phyloP scores from a whole-genome alignment of 1,284 basidiomycete genomes.

The Trichosporon ovoides region DNA sequence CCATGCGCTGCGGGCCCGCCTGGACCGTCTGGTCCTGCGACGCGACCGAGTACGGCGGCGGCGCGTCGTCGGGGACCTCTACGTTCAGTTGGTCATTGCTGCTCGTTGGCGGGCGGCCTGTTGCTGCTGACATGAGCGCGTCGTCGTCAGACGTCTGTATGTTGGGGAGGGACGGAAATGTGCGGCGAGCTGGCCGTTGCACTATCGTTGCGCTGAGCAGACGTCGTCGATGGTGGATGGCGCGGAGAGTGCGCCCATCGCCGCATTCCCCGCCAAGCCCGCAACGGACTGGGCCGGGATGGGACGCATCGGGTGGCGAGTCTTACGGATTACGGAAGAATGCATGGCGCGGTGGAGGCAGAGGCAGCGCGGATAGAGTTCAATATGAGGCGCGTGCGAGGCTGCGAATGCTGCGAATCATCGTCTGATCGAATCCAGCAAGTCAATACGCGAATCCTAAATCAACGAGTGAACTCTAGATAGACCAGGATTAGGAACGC shows the following conservation, averaged over 20 bases:
- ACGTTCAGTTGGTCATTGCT: slow-evolving; percentile 16
- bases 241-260: neutral
- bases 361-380: too few species aligned
- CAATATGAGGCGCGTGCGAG: too few species aligned
- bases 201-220: too few species aligned
- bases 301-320: neutral
- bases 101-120: neutral
- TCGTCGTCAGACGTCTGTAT: neutral
- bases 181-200: too few species aligned
- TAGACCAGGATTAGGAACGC: too few species aligned
- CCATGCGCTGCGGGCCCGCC: slow-evolving; percentile 37
- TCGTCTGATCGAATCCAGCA: too few species aligned
- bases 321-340: too few species aligned
- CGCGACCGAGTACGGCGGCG: slow-evolving; percentile 33
- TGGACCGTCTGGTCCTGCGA: slow-evolving; percentile 24
- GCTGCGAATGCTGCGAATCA: too few species aligned
- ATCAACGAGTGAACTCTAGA: too few species aligned
- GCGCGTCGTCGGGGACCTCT: slow-evolving; percentile 32
- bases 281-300: neutral
- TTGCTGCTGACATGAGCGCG: neutral
- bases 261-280: too few species aligned
- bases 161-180: neutral
- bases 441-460: too few species aligned
- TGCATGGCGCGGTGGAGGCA: too few species aligned
- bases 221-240: neutral